These are phyloP conservation scores for Pharnaceum exiguum DNA, from an alignment of 148 eudicot genomes.

Conservation along the genomic window DNA sequence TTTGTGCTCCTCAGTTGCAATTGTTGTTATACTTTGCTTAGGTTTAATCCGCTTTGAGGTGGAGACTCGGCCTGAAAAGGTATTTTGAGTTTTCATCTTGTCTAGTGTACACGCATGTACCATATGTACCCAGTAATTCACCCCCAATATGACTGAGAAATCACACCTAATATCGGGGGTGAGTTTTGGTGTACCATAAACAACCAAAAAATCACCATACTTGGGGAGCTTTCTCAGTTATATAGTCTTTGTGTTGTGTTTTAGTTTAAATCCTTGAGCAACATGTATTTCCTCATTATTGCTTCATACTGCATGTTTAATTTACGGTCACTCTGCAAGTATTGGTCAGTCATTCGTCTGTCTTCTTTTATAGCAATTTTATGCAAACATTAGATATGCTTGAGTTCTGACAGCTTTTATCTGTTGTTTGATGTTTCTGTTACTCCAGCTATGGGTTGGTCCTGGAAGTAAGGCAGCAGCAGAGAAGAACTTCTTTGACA, in stretches of 20 bases:
- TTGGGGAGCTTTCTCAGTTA: too few species aligned
- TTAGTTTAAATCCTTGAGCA: too few species aligned
- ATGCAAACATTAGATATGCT: conserved; percentile 1
- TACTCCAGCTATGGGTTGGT: conserved; percentile 71
- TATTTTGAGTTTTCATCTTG: conserved; percentile 8
- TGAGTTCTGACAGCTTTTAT: neutral
- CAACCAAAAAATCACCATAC: too few species aligned
- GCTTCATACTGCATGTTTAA: too few species aligned
- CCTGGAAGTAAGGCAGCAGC: conserved; percentile 71
- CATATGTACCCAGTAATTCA: neutral
- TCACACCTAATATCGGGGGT: too few species aligned
- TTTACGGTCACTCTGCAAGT: too few species aligned
- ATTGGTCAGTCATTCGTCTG: too few species aligned
- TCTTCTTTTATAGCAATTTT: too few species aligned
- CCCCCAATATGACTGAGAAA: too few species aligned
- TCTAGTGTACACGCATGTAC: neutral
- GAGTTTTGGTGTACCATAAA: too few species aligned
- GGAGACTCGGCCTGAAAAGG: conserved; percentile 77
- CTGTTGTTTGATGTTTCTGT: conserved; percentile 3
- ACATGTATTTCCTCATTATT: too few species aligned
- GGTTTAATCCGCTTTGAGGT: conserved; percentile 60
- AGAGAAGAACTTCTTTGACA: conserved; percentile 64
- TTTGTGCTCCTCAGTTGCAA: conserved; percentile 47
- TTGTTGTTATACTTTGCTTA: conserved; percentile 56
- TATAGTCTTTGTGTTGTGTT: too few species aligned